Conservation (phyloP, 768 basidiomycete genomes). For the Tremella mesenterica region DNA sequence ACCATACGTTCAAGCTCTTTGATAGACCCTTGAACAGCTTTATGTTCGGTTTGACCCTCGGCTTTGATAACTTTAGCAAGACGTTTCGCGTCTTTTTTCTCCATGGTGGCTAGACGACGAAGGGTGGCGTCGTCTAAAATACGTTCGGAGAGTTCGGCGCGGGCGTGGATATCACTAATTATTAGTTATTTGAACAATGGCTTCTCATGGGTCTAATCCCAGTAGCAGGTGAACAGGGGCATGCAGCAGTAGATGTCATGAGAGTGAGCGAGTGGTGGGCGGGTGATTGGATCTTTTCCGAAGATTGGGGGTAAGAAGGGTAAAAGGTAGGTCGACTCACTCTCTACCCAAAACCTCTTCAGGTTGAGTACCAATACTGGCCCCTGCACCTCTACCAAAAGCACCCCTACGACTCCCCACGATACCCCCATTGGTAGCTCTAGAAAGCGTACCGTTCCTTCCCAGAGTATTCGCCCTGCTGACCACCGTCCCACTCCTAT, state of each 20-base stretch:
- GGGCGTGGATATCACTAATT: slow-evolving; percentile 35
- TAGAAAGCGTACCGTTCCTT: slow-evolving; percentile 27
- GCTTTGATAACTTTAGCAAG: slow-evolving; percentile 62
- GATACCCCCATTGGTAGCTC: slow-evolving; percentile 36
- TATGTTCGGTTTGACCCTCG: slow-evolving; percentile 62
- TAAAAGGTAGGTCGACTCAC: slow-evolving; percentile 9
- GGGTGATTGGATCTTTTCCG: too few relatives aligned
- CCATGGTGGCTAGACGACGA: slow-evolving; percentile 34
- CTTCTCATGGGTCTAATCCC: background rate
- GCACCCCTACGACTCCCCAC: slow-evolving; percentile 33
- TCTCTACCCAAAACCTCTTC: slow-evolving; percentile 40
- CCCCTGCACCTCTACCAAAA: slow-evolving; percentile 39
- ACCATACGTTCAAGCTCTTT: slow-evolving; percentile 62
- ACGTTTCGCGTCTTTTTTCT: slow-evolving; percentile 51
- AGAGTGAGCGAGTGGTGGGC: background rate
- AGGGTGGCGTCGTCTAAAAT: slow-evolving; percentile 35
- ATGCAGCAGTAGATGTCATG: too few relatives aligned
- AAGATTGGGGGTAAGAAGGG: background rate
- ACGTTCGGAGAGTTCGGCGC: slow-evolving; percentile 36
- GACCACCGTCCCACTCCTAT: slow-evolving; percentile 29
- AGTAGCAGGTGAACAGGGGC: too few relatives aligned
- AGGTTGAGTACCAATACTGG: slow-evolving; percentile 40
- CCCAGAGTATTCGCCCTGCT: slow-evolving; percentile 33
- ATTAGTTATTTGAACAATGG: too few relatives aligned
- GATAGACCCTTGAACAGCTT: slow-evolving; percentile 55